Percentiles rank a stretch among this genome's conserved stretches.
These are phyloP conservation scores for Antarctomyces pellizariae DNA, from an alignment of 495 filamentous ascomycete genomes.

Conservation along the genomic window DNA sequence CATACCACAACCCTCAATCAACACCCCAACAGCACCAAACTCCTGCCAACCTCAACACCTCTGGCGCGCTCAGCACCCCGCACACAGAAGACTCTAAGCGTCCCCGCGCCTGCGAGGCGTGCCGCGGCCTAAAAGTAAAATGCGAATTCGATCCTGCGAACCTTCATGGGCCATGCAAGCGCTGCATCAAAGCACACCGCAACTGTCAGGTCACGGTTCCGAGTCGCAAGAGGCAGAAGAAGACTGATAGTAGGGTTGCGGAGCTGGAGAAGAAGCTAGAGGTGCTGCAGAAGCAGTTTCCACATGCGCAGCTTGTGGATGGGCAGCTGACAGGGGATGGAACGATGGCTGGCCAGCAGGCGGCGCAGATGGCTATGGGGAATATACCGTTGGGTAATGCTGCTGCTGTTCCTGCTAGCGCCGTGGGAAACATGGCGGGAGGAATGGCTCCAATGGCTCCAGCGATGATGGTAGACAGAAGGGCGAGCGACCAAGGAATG, in stretches of 20 bases:
- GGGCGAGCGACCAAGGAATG: no score
- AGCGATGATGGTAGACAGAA: no score
- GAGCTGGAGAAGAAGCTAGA: conserved; percentile 93
- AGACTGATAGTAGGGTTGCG: conserved; percentile 74
- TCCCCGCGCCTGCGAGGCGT: conserved; percentile 79
- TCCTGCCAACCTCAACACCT: conserved; percentile 1
- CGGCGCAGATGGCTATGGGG: conserved; percentile 17
- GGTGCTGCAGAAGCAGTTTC: no score
- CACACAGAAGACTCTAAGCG: conserved; percentile 54
- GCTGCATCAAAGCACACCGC: conserved; percentile 66
- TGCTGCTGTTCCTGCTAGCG: no score
- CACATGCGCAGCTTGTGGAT: no score
- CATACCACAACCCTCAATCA: no score
- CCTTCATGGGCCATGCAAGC: conserved; percentile 45
- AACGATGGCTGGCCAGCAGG: conserved; percentile 55
- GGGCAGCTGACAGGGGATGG: no score
- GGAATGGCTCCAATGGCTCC: no score
- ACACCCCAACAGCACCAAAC: no score
- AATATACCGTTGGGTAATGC: no score
- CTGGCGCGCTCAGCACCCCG: conserved; percentile 16
- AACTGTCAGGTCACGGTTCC: conserved; percentile 64
- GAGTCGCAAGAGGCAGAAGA: conserved; percentile 74
- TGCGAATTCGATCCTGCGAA: conserved; percentile 54
- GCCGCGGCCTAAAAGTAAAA: conserved; percentile 70
- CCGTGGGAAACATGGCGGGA: no score